Evolutionary conservation across 352 stramenopile species (phyloP), one percentile per base, ranked within the genome.

Genomic region (Globisporangium canariense): DNA sequence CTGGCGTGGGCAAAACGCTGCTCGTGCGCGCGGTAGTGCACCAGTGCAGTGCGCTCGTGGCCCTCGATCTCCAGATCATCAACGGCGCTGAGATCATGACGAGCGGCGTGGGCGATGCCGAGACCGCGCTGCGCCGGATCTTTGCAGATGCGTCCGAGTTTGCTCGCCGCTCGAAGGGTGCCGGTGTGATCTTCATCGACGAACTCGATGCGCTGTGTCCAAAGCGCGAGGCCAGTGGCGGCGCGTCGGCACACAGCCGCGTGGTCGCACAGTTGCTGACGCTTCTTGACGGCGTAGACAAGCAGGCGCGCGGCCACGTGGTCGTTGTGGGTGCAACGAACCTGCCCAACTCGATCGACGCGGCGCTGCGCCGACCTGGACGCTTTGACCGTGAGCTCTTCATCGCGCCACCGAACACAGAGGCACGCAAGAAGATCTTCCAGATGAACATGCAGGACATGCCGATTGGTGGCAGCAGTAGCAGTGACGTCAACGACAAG

Each of bases 221-320:
- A 5, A 97, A 97, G 62, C 89, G 96, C 60, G 88, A 96, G 45
- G 68, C 84, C 62, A 73, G 78, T 20, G 65, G 67, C 22, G 64
- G 67, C 14, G 66, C 66, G 47, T 81, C 74, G 30, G 73, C 77
- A 2, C 76, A 91, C 67, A 91, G 75, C 49, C 77, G 83, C 28
- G 87, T 98, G 11, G 95, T 99, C 8, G 96, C 94, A 6, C 96
- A 99, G 70, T 66, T 99, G 22, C 74, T 99, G 20, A 98, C 96
- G 51, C 71, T 98, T 25, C 91, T 99, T 69, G 97, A 99, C 70
- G 96, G 91, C 9, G 76, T 96, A 0, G 94, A 98, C 63, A 64
- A 55, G 40, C 57, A 62, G 0, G 68, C 78, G 2, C 79, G 74
- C 30, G 90, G 82, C 6, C 96, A 98, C 62, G 90, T 99, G 13